Evolutionary conservation across 805 yeast species (phyloP).

Genomic region (Blastobotrys parvus): DNA sequence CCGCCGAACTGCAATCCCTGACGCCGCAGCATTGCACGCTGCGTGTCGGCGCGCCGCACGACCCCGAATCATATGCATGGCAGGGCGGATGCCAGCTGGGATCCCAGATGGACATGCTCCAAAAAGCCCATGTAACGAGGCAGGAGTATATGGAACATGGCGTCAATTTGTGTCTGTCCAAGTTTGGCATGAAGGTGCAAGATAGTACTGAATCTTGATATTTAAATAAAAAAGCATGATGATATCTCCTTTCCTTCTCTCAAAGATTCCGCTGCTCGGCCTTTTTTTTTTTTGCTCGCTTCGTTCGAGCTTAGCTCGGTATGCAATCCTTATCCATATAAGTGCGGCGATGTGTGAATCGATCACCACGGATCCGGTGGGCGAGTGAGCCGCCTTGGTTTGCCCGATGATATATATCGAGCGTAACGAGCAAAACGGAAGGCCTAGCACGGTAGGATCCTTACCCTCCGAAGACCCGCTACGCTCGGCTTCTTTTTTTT

Average conservation of each 20-base stretch:
- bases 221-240: too few relatives aligned
- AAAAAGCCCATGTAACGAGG: conserved; percentile 54
- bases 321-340: too few relatives aligned
- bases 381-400: too few relatives aligned
- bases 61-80: conserved; percentile 47
- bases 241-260: too few relatives aligned
- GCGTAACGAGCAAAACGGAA: too few relatives aligned
- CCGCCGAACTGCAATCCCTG: conserved; percentile 25
- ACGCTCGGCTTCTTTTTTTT: too few relatives aligned
- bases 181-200: conserved; percentile 25
- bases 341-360: too few relatives aligned
- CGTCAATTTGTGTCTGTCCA: conserved; percentile 44
- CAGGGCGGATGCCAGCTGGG: conserved; percentile 44
- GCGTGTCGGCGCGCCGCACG: conserved; percentile 24
- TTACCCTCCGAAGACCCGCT: too few relatives aligned
- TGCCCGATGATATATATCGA: too few relatives aligned
- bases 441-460: too few relatives aligned
- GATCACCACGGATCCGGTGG: too few relatives aligned
- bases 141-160: conserved; percentile 88
- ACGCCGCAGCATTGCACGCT: conserved; percentile 28
- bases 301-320: not conserved
- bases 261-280: too few relatives aligned
- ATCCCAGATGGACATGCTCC: conserved; percentile 27
- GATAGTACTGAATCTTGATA: not conserved
- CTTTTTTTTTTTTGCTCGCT: not conserved